phyloP scores from a whole-genome alignment of 345 rosid genomes.

The Limnanthes douglasii region DNA sequence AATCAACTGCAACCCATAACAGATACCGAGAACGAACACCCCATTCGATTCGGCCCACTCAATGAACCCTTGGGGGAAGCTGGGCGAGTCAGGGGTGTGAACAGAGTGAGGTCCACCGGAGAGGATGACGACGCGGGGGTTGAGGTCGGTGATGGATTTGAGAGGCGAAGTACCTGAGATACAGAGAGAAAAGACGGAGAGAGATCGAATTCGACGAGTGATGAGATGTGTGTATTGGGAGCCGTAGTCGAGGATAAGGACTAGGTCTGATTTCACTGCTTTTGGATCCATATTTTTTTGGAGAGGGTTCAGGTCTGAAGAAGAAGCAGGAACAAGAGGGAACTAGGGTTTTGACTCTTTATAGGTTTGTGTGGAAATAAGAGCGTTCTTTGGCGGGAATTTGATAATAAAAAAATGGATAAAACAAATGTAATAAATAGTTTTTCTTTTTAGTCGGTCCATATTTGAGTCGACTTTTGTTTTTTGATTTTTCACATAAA shows the following conservation, averaged over 20 bases:
- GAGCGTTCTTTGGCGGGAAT: too few relatives aligned
- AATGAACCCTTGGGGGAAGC: slow-evolving; percentile 54
- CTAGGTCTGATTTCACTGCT: slow-evolving; percentile 43
- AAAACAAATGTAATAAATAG: too few relatives aligned
- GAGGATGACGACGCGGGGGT: slow-evolving; percentile 73
- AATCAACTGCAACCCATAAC: slow-evolving; percentile 78
- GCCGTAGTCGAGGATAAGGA: slow-evolving; percentile 83
- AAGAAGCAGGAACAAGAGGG: background rate
- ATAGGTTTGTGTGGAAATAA: too few relatives aligned
- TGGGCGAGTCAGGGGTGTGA: slow-evolving; percentile 48
- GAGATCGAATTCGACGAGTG: slow-evolving; percentile 81
- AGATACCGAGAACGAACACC: slow-evolving; percentile 57
- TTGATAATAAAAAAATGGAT: too few relatives aligned
- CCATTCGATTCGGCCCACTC: slow-evolving; percentile 57
- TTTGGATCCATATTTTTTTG: slow-evolving; percentile 33
- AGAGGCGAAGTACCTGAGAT: slow-evolving; percentile 75
- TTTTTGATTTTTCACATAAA: too few relatives aligned
- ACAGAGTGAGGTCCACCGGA: slow-evolving; percentile 97
- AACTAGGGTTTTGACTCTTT: slow-evolving; percentile 6
- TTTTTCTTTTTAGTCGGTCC: too few relatives aligned
- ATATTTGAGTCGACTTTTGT: too few relatives aligned
- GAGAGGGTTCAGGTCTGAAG: background rate
- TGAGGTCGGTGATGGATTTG: slow-evolving; percentile 31
- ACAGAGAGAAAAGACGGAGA: slow-evolving; percentile 75
- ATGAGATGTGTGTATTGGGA: slow-evolving; percentile 94